Evolutionary conservation across 2,329 filamentous ascomycete species (phyloP).

Genomic region (Cordyceps javanica): DNA sequence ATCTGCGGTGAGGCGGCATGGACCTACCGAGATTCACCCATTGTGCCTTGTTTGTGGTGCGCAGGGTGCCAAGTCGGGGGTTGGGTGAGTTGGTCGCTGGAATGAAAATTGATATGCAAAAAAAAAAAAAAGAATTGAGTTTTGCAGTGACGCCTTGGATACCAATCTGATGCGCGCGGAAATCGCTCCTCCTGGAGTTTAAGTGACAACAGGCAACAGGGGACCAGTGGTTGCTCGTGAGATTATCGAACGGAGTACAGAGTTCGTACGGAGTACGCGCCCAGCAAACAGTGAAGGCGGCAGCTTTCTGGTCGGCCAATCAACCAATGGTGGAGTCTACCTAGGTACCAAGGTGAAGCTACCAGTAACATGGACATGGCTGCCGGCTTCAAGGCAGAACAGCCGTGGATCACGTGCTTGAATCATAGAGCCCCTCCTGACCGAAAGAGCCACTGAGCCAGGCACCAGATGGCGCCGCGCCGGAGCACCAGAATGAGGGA

Average conservation of each 20-base stretch:
- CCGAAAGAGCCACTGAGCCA: background rate
- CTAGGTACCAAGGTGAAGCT: background rate
- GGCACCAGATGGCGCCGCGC: background rate
- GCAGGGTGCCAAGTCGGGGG: slow-evolving; percentile 12
- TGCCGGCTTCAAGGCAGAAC: background rate
- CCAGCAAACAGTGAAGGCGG: background rate
- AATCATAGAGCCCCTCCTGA: too few species aligned
- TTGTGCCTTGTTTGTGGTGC: slow-evolving; percentile 27
- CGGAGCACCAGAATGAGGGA: background rate
- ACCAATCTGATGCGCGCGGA: background rate
- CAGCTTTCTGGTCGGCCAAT: slow-evolving; percentile 19
- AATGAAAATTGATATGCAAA: slow-evolving; percentile 13
- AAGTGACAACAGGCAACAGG: background rate
- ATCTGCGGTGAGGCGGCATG: slow-evolving; percentile 8
- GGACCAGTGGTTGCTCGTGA: slow-evolving; percentile 10
- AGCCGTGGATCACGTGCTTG: slow-evolving; percentile 11
- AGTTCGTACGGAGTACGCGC: slow-evolving; percentile 2
- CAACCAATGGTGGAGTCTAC: slow-evolving; percentile 22
- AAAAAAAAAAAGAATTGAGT: slow-evolving; percentile 13
- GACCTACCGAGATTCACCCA: slow-evolving; percentile 43
- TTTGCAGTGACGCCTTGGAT: background rate
- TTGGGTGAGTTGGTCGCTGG: slow-evolving; percentile 13
- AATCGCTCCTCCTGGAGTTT: background rate
- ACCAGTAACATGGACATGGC: background rate
- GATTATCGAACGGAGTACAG: slow-evolving; percentile 9